phyloP scores from a whole-genome alignment of 1,139 yeast species.

The Kluyveromyces sp. region DNA sequence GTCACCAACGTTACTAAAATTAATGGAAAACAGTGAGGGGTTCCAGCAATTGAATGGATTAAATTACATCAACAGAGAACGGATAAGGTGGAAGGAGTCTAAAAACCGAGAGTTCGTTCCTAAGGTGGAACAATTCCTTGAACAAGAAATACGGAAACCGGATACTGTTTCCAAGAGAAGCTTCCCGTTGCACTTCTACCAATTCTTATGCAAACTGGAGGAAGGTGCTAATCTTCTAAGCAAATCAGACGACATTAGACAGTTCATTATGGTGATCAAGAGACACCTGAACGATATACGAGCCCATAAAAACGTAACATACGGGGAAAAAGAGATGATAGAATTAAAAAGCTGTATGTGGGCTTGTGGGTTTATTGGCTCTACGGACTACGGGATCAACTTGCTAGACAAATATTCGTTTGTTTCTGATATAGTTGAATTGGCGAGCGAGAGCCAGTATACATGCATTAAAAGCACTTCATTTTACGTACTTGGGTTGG shows the following conservation, averaged over 20 bases:
- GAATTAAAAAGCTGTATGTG: conserved; percentile 70
- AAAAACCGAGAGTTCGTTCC: conserved; percentile 46
- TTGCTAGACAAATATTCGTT: conserved; percentile 54
- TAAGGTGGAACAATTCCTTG: conserved; percentile 38
- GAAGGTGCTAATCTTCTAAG: conserved; percentile 59
- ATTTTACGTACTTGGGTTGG: conserved; percentile 67
- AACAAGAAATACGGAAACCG: conserved; percentile 7
- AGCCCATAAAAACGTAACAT: conserved; percentile 11
- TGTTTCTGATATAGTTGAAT: conserved; percentile 46
- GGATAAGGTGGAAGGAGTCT: conserved; percentile 51
- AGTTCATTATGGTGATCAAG: conserved; percentile 37
- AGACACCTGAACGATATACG: conserved; percentile 25
- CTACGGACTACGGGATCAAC: conserved; percentile 59
- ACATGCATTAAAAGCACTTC: conserved; percentile 70
- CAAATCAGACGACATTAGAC: conserved; percentile 40
- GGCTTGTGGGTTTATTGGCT: conserved; percentile 81
- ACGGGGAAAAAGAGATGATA: conserved; percentile 27
- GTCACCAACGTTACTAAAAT: conserved; percentile 41
- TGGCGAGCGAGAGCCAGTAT: conserved; percentile 47
- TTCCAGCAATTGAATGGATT: conserved; percentile 43
- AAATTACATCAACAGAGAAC: conserved; percentile 48
- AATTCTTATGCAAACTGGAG: conserved; percentile 69
- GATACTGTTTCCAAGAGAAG: conserved; percentile 12
- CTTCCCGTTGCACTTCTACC: conserved; percentile 68
- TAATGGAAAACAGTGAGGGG: conserved; percentile 50